Conservation (phyloP, 495 filamentous ascomycete species). For the Bombardia bombarda region DNA sequence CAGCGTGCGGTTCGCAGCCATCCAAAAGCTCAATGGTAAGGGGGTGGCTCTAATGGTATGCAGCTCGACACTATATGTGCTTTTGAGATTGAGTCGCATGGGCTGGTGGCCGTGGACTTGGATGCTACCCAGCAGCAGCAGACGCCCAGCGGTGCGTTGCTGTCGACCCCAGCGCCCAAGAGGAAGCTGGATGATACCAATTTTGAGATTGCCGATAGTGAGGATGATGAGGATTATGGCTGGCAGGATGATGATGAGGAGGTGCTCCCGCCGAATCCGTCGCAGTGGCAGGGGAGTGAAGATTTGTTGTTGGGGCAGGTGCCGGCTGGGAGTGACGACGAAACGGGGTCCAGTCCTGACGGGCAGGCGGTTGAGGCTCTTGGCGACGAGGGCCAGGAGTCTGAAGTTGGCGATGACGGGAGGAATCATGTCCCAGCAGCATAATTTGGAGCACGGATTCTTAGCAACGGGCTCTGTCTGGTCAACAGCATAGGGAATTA, state of each 20-base stretch:
- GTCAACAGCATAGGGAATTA: too few relatives aligned
- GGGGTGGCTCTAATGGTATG: conserved; percentile 4
- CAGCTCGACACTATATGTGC: conserved; percentile 24
- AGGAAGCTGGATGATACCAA: conserved; percentile 35
- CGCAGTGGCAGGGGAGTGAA: conserved; percentile 46
- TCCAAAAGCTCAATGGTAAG: conserved; percentile 40
- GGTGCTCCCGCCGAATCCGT: conserved; percentile 35
- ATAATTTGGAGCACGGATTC: too few relatives aligned
- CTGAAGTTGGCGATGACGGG: too few relatives aligned
- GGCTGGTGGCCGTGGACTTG: conserved; percentile 17
- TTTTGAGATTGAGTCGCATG: conserved; percentile 27
- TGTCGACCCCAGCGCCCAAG: conserved; percentile 28
- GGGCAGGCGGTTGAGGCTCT: neutral
- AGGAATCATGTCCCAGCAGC: too few relatives aligned
- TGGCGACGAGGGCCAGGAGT: neutral
- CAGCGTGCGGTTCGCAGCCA: conserved; percentile 29
- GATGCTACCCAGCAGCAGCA: conserved; percentile 15
- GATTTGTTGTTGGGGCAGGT: conserved; percentile 38
- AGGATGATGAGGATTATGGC: conserved; percentile 43
- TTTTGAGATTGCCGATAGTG: conserved; percentile 43
- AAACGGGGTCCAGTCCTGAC: neutral
- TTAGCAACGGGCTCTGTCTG: too few relatives aligned
- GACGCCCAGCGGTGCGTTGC: conserved; percentile 18
- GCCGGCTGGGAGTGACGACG: conserved; percentile 22
- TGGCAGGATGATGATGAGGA: conserved; percentile 42